phyloP scores from a whole-genome alignment of 805 yeast species.

The Sugiyamaella chiloensis region DNA sequence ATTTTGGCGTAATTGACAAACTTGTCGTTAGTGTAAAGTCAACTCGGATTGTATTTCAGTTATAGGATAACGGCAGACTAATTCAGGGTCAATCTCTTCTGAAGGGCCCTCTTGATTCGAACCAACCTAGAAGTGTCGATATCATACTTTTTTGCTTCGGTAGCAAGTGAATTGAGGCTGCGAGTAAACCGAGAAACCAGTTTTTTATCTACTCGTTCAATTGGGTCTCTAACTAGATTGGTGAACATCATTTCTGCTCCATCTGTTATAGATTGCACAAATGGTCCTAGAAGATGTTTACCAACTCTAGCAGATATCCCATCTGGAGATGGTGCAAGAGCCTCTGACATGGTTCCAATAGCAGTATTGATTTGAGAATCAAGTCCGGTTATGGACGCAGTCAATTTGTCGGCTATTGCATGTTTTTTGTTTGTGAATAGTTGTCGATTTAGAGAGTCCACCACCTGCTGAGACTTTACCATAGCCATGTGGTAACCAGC shows the following conservation, averaged over 20 bases:
- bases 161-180: neutral
- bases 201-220: constrained; percentile 18
- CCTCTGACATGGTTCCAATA: constrained; percentile 17
- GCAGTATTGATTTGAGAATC: constrained; percentile 29
- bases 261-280: constrained; percentile 18
- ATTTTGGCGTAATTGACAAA: no score
- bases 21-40: no score
- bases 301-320: constrained; percentile 15
- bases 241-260: constrained; percentile 28
- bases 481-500: no score
- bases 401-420: constrained; percentile 13
- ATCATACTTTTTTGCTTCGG: constrained; percentile 9
- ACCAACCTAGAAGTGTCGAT: constrained; percentile 14
- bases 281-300: constrained; percentile 14
- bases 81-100: no score
- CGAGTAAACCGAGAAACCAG: neutral
- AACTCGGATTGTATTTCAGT: no score
- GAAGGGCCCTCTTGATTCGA: no score
- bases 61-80: no score
- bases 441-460: constrained; percentile 1
- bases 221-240: constrained; percentile 21
- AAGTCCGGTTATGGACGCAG: constrained; percentile 28
- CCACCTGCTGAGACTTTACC: constrained; percentile 7
- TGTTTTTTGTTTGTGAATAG: neutral
- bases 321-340: constrained; percentile 21